These are phyloP conservation scores for Leccinum variicolor DNA, from an alignment of 768 basidiomycete species.

Conservation along the genomic window DNA sequence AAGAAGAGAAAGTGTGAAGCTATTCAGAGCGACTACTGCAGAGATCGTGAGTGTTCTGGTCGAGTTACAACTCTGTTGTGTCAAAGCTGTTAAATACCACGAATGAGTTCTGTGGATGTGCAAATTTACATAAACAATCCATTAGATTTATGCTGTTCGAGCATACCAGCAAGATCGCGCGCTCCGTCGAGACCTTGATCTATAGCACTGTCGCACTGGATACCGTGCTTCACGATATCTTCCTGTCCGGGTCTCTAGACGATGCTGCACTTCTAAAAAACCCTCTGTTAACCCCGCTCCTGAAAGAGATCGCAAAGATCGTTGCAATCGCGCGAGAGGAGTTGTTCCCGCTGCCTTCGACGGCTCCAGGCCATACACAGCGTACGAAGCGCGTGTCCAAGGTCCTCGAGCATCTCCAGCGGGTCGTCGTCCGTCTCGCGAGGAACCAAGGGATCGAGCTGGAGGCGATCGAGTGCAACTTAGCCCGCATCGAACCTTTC, in stretches of 20 bases:
- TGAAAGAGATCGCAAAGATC: neutral
- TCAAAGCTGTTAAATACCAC: too few species aligned
- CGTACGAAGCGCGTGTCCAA: neutral
- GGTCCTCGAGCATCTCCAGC: neutral
- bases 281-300: neutral
- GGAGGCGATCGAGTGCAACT: slow-evolving; percentile 1
- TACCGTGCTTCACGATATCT: neutral
- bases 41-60: too few species aligned
- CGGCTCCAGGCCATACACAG: slow-evolving; percentile 9
- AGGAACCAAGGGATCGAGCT: neutral
- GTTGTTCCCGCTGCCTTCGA: slow-evolving; percentile 8
- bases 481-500: neutral
- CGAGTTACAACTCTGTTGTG: too few species aligned
- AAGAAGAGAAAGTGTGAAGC: too few species aligned
- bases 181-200: slow-evolving; percentile 5
- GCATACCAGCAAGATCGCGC: neutral
- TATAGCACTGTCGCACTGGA: neutral
- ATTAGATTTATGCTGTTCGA: too few species aligned
- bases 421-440: neutral
- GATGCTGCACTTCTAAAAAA: neutral
- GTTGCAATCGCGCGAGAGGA: slow-evolving; percentile 2
- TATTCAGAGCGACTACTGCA: too few species aligned
- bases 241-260: neutral
- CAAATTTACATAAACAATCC: too few species aligned
- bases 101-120: too few species aligned